These are phyloP conservation scores for Lipomyces yarrowii DNA, from an alignment of 1,139 yeast species.

Conservation along the genomic window DNA sequence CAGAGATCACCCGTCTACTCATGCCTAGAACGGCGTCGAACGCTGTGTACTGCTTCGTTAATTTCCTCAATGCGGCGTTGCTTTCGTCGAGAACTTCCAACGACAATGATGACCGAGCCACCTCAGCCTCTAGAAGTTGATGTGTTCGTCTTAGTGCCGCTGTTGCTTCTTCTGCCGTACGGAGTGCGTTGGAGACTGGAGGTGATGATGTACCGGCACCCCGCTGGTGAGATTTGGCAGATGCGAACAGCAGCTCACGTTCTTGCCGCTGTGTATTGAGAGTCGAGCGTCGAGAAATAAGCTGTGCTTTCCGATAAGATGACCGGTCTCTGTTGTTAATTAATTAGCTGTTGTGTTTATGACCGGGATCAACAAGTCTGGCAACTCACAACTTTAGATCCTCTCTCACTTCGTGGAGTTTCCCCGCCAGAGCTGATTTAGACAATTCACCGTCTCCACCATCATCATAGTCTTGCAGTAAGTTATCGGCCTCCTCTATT, in stretches of 20 bases:
- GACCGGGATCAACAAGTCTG: neutral
- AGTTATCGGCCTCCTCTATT: slow-evolving; percentile 34
- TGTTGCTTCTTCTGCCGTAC: slow-evolving; percentile 57
- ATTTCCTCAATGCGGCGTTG: slow-evolving; percentile 52
- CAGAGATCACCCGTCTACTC: slow-evolving; percentile 59
- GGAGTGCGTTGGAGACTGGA: slow-evolving; percentile 12
- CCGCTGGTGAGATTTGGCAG: slow-evolving; percentile 3
- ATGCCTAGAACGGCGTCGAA: slow-evolving; percentile 59
- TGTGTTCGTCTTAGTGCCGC: slow-evolving; percentile 56
- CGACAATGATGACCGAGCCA: slow-evolving; percentile 61
- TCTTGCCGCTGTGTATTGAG: slow-evolving; percentile 31
- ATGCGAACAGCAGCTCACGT: slow-evolving; percentile 37
- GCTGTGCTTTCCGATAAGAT: slow-evolving; percentile 40
- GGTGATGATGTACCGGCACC: neutral
- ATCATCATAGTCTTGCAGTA: slow-evolving; percentile 18
- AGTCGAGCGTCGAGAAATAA: slow-evolving; percentile 33
- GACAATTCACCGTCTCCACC: slow-evolving; percentile 26
- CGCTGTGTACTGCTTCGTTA: slow-evolving; percentile 56
- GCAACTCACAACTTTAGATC: slow-evolving; percentile 35
- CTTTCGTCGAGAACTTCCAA: slow-evolving; percentile 63
- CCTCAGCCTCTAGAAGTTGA: slow-evolving; percentile 52
- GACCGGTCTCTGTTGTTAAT: slow-evolving; percentile 26
- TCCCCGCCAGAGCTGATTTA: slow-evolving; percentile 29
- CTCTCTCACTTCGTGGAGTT: slow-evolving; percentile 37
- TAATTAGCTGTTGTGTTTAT: neutral